Evolutionary conservation across 768 basidiomycete species (phyloP).

Genomic region (Hericium coralloides): DNA sequence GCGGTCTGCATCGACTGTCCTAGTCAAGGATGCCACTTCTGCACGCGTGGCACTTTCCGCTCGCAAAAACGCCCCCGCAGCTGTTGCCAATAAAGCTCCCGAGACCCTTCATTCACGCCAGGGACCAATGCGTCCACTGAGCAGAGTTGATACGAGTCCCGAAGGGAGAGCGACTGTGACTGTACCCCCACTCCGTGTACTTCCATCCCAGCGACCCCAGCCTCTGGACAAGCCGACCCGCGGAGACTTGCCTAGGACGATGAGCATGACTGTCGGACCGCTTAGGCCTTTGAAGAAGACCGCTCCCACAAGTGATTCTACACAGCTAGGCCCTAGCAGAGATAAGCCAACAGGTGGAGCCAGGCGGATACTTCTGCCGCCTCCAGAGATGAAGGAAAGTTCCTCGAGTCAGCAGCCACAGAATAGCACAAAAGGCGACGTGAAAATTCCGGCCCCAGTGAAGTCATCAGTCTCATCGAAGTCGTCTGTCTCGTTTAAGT

Average conservation of each 20-base stretch:
- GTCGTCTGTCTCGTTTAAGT: neutral
- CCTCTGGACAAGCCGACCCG: neutral
- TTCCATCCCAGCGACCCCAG: neutral
- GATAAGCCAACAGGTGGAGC: neutral
- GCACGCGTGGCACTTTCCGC: no score
- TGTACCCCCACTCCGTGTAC: neutral
- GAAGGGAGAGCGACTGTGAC: neutral
- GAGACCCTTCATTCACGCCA: neutral
- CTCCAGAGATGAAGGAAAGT: neutral
- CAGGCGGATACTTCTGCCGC: neutral
- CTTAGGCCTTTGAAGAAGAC: neutral
- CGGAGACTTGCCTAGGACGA: neutral
- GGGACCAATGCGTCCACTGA: neutral
- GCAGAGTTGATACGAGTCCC: neutral
- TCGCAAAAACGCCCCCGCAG: no score
- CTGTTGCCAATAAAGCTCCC: no score
- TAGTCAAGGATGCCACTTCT: neutral
- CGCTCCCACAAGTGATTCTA: neutral
- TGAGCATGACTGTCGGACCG: neutral
- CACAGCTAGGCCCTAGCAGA: neutral
- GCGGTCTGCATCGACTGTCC: neutral
- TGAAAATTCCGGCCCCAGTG: neutral
- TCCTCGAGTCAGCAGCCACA: neutral
- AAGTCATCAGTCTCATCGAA: neutral
- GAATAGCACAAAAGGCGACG: neutral